Conservation (phyloP, 2,329 filamentous ascomycete genomes). For the Cladosporium austrohemisphaericum region DNA sequence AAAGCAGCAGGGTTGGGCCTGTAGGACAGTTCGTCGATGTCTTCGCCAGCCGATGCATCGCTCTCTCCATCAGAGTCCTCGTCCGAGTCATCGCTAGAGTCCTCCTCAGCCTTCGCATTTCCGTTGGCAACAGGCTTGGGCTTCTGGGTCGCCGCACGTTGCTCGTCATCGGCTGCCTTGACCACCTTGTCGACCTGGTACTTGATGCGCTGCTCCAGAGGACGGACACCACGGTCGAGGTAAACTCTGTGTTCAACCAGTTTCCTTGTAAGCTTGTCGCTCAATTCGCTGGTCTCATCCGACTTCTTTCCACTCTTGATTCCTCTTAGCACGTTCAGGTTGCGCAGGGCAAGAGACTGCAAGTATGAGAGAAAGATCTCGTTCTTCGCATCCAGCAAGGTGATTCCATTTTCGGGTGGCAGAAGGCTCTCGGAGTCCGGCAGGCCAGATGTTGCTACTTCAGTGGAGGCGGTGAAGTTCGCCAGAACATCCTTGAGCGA, state of each 20-base stretch:
- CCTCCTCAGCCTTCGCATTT: constrained; percentile 25
- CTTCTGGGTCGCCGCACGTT: constrained; percentile 43
- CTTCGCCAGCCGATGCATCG: constrained; percentile 37
- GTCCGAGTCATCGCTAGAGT: constrained; percentile 31
- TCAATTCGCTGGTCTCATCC: constrained; percentile 43
- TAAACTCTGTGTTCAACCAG: constrained; percentile 90
- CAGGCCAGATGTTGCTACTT: constrained; percentile 52
- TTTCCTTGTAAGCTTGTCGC: constrained; percentile 73
- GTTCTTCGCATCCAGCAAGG: constrained; percentile 91
- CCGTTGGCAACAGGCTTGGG: constrained; percentile 28
- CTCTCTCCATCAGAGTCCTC: constrained; percentile 36
- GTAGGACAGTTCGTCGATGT: constrained; percentile 58
- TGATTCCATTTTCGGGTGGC: constrained; percentile 82
- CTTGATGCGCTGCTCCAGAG: constrained; percentile 82
- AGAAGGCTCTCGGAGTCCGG: constrained; percentile 61
- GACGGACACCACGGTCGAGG: constrained; percentile 85
- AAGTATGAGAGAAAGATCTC: constrained; percentile 95
- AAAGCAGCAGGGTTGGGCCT: constrained; percentile 57
- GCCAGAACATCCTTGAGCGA: constrained; percentile 39
- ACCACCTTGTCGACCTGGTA: constrained; percentile 97
- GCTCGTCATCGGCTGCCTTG: constrained; percentile 74
- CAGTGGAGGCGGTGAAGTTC: constrained; percentile 56
- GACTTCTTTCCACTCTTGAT: constrained; percentile 35
- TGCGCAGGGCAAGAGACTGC: constrained; percentile 81
- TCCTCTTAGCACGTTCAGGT: constrained; percentile 39